phyloP scores from a whole-genome alignment of 2,329 filamentous ascomycete genomes.

The Colletotrichum agaves region DNA sequence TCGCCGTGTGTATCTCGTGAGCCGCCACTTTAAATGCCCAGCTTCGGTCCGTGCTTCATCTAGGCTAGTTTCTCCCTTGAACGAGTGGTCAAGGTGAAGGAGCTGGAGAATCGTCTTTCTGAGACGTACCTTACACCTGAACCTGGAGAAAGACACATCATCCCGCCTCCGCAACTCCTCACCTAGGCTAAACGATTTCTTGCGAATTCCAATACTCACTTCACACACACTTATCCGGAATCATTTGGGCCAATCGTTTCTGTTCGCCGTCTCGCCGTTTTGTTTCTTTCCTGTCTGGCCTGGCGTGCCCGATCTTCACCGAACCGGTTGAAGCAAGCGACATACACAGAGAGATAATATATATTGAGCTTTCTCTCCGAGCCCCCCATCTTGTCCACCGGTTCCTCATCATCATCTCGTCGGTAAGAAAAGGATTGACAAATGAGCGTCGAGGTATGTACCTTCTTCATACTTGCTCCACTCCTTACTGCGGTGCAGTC shows the following conservation, averaged over 20 bases:
- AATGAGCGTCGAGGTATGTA: constrained; percentile 31
- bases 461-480: constrained; percentile 3
- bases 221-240: constrained; percentile 2
- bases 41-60: constrained; percentile 15
- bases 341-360: constrained; percentile 1
- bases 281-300: constrained; percentile 11
- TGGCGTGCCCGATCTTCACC: constrained; percentile 15
- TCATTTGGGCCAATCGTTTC: constrained; percentile 2
- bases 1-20: constrained; percentile 9
- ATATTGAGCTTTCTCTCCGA: constrained; percentile 6
- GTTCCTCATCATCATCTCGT: background rate
- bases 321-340: background rate
- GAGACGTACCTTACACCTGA: constrained; percentile 6
- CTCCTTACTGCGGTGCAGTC: background rate
- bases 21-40: constrained; percentile 1
- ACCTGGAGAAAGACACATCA: constrained; percentile 8
- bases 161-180: constrained; percentile 15
- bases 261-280: constrained; percentile 31
- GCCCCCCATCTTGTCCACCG: background rate
- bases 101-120: background rate
- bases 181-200: background rate
- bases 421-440: constrained; percentile 6
- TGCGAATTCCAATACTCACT: constrained; percentile 5
- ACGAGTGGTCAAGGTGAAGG: background rate
- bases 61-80: constrained; percentile 9